phyloP scores from a whole-genome alignment of 306 rosid species.

The Leucaena leucocephala region DNA sequence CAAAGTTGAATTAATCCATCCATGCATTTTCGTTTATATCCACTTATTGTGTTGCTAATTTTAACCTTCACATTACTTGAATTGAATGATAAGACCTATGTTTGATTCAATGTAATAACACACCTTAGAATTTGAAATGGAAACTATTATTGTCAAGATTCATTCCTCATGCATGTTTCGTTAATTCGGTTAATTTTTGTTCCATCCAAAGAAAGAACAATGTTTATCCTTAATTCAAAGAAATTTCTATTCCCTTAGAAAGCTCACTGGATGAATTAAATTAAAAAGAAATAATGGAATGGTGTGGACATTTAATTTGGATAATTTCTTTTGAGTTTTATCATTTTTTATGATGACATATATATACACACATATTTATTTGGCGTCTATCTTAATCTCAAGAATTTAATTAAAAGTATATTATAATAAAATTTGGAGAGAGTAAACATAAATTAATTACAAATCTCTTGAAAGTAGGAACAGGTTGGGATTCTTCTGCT shows the following conservation, averaged over 20 bases:
- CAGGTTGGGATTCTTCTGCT: not conserved
- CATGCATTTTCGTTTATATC: not conserved
- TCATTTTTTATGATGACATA: no score
- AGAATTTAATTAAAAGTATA: no score
- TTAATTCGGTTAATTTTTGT: not conserved
- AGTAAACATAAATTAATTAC: not conserved
- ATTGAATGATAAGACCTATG: not conserved
- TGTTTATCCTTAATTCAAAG: not conserved
- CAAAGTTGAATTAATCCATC: not conserved
- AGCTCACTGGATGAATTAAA: not conserved
- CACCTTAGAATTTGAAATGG: not conserved
- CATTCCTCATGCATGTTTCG: not conserved
- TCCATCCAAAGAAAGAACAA: not conserved
- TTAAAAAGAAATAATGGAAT: not conserved
- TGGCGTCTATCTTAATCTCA: no score
- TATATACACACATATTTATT: no score
- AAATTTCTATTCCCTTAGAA: not conserved
- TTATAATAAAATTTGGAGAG: not conserved
- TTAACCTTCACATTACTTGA: not conserved
- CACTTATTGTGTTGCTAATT: not conserved
- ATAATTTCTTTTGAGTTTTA: not conserved
- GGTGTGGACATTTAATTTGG: not conserved
- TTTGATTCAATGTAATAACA: not conserved
- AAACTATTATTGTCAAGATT: not conserved
- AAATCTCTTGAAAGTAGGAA: not conserved